Evolutionary conservation across 2,329 filamentous ascomycete species (phyloP).

Genomic region (Sporothrix globosa): DNA sequence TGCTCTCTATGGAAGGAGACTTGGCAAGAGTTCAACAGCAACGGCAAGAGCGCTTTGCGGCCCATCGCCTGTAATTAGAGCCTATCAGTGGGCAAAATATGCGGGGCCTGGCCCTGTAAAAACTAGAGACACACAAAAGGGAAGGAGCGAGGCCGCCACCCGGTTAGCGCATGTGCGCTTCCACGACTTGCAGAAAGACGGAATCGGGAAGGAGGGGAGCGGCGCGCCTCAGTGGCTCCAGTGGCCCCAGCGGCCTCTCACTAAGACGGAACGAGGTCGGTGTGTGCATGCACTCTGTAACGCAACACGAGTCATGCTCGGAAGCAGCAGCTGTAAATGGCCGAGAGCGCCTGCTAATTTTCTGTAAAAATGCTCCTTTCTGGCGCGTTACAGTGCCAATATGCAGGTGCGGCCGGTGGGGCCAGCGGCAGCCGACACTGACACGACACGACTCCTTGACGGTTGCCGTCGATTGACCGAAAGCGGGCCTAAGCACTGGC

Average conservation of each 20-base stretch:
- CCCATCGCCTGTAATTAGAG: constrained; percentile 16
- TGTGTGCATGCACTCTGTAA: not conserved
- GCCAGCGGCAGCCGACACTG: constrained; percentile 9
- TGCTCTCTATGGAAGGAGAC: not conserved
- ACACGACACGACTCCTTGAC: constrained; percentile 12
- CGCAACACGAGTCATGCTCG: constrained; percentile 22
- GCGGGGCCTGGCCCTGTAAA: not conserved
- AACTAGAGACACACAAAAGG: not conserved
- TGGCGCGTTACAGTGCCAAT: not conserved
- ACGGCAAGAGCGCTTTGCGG: not conserved
- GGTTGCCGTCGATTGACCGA: constrained; percentile 11
- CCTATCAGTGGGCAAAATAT: not conserved
- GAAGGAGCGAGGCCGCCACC: constrained; percentile 16
- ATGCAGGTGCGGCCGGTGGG: no score
- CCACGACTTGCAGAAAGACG: no score
- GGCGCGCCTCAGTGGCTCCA: no score
- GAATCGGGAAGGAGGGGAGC: no score
- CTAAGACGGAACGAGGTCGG: not conserved
- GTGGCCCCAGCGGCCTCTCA: no score
- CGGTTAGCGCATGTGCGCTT: not conserved
- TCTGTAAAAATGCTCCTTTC: not conserved
- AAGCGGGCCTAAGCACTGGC: not conserved
- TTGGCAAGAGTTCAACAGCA: not conserved
- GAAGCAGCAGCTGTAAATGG: not conserved
- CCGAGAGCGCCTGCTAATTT: not conserved